Evolutionary conservation across 2,329 filamentous ascomycete genomes (phyloP).

Genomic region (Fusarium chuoi): DNA sequence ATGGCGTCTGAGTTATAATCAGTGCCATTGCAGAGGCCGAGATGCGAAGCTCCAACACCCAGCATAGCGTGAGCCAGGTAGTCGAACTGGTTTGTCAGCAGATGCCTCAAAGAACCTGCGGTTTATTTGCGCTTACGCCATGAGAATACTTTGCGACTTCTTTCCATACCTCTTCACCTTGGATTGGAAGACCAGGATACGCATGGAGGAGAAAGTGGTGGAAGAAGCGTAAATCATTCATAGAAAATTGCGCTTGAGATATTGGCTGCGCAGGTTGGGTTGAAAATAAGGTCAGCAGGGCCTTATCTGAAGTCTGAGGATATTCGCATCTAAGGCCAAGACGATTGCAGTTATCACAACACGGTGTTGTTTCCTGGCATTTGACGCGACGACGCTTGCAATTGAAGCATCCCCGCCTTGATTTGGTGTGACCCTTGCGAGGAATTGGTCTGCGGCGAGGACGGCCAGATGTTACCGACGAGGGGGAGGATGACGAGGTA

Average conservation of each 20-base stretch:
- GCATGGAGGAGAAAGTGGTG: neutral
- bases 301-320: neutral
- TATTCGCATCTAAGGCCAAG: neutral
- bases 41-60: neutral
- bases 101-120: rapidly evolving
- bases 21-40: neutral
- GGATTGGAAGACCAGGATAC: neutral
- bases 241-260: neutral
- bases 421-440: neutral
- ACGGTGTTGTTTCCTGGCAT: neutral
- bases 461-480: rapidly evolving
- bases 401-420: neutral
- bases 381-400: neutral
- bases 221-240: neutral
- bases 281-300: rapidly evolving
- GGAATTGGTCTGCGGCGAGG: neutral
- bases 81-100: neutral
- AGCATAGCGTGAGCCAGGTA: neutral
- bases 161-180: neutral
- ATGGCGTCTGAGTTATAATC: neutral
- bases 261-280: neutral
- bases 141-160: neutral
- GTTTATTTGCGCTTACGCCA: neutral
- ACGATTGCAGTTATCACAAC: neutral
- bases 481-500: neutral